Conservation (phyloP, 805 yeast species). For the Saturnispora kantuleensis region DNA sequence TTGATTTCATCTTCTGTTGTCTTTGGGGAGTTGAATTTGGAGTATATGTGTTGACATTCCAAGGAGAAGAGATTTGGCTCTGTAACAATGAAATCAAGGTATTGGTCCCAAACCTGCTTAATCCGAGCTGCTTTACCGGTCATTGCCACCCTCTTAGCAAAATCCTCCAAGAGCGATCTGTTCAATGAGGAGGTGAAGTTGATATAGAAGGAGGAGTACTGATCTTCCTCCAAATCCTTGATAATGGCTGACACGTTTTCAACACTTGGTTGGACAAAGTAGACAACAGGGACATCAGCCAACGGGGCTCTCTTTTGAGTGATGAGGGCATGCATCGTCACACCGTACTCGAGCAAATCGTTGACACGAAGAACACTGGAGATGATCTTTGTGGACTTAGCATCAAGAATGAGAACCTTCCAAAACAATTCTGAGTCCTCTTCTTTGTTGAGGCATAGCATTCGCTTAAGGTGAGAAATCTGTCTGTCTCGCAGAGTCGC, state of each 20-base stretch:
- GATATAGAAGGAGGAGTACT: constrained; percentile 70
- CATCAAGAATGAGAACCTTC: constrained; percentile 85
- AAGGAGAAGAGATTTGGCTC: constrained; percentile 86
- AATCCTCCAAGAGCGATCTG: constrained; percentile 74
- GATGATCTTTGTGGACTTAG: constrained; percentile 70
- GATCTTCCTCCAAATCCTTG: constrained; percentile 62
- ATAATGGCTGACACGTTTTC: constrained; percentile 64
- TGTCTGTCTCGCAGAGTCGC: constrained; percentile 23
- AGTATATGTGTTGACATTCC: constrained; percentile 57
- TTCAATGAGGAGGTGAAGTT: constrained; percentile 78
- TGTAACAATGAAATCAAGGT: constrained; percentile 81
- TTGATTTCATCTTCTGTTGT: constrained; percentile 72
- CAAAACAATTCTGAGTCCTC: constrained; percentile 71
- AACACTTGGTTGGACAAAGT: constrained; percentile 79
- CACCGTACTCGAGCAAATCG: constrained; percentile 81
- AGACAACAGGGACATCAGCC: constrained; percentile 91
- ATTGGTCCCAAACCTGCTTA: constrained; percentile 89
- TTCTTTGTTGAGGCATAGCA: constrained; percentile 69
- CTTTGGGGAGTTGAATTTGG: constrained; percentile 56
- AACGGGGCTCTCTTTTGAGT: constrained; percentile 66
- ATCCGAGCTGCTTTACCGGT: constrained; percentile 63
- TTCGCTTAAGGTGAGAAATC: constrained; percentile 49
- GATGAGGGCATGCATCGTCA: constrained; percentile 79
- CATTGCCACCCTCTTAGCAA: constrained; percentile 73
- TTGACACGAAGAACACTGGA: constrained; percentile 90